Evolutionary conservation across 2,329 filamentous ascomycete species (phyloP).

Genomic region (Parafenestella ontariensis): DNA sequence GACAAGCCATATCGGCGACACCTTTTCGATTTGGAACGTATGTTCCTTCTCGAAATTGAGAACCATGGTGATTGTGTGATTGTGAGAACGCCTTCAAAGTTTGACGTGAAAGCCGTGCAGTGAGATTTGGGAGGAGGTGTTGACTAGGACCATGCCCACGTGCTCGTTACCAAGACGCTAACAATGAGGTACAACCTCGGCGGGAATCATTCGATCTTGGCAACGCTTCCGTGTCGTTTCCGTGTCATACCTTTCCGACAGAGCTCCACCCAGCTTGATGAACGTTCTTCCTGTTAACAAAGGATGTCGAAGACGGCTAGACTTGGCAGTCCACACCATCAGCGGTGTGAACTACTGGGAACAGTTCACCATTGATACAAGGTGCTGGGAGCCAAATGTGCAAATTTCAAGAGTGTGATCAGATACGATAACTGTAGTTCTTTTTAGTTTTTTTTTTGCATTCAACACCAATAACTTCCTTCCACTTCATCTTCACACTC

Average conservation of each 20-base stretch:
- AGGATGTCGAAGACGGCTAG: background rate
- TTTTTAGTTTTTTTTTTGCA: background rate
- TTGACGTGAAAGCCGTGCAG: background rate
- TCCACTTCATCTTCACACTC: conserved; percentile 12
- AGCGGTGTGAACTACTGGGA: background rate
- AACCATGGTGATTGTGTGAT: background rate
- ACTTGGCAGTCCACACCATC: background rate
- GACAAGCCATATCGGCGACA: conserved; percentile 28
- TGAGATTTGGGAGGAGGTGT: background rate
- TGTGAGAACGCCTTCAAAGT: background rate
- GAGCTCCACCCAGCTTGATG: background rate
- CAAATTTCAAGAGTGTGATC: no score
- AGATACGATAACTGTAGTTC: no score
- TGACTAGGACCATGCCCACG: background rate
- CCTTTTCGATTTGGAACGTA: conserved; percentile 25
- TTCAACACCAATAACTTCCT: background rate
- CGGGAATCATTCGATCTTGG: background rate
- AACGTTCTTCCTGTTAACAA: background rate
- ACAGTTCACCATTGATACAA: background rate
- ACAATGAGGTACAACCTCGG: background rate
- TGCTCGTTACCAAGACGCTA: background rate
- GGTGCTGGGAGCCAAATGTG: background rate
- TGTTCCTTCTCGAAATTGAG: conserved; percentile 13
- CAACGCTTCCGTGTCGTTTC: background rate
- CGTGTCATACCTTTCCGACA: background rate